Conservation (phyloP, 2,329 filamentous ascomycete genomes). For the Colletotrichum simmondsii region DNA sequence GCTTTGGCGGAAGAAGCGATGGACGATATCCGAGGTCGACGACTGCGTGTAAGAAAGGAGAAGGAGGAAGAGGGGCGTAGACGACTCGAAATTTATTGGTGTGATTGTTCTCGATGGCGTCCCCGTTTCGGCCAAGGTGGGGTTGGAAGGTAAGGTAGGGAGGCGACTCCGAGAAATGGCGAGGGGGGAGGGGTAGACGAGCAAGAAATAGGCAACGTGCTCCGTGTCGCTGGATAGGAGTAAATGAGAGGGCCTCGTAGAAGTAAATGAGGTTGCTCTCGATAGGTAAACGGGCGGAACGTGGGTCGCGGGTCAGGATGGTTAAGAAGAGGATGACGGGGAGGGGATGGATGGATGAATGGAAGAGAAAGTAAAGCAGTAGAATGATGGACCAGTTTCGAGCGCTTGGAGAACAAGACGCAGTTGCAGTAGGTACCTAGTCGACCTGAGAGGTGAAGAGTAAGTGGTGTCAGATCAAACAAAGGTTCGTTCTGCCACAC, state of each 20-base stretch:
- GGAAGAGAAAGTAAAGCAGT: not conserved
- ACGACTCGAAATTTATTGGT: slow-evolving; percentile 33
- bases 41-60: slow-evolving; percentile 28
- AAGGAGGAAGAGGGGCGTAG: slow-evolving; percentile 17
- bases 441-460: slow-evolving; percentile 5
- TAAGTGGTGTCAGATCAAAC: slow-evolving; percentile 15
- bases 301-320: slow-evolving; percentile 24
- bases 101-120: slow-evolving; percentile 32
- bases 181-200: slow-evolving; percentile 23
- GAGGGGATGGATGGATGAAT: not conserved
- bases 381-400: not conserved
- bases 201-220: slow-evolving; percentile 29
- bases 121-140: slow-evolving; percentile 35
- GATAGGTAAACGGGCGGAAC: slow-evolving; percentile 16
- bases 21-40: slow-evolving; percentile 16
- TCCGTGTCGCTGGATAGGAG: slow-evolving; percentile 28
- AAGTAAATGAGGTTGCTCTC: slow-evolving; percentile 29
- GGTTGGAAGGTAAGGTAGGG: slow-evolving; percentile 30
- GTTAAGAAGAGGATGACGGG: slow-evolving; percentile 14
- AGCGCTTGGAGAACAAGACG: slow-evolving; percentile 3
- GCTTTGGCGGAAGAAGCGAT: slow-evolving; percentile 6
- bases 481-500: slow-evolving; percentile 9
- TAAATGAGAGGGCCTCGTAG: slow-evolving; percentile 21
- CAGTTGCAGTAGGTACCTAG: not conserved
- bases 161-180: slow-evolving; percentile 28